Evolutionary conservation across 148 eudicot genomes (phyloP).

Genomic region (Rheum nobile): DNA sequence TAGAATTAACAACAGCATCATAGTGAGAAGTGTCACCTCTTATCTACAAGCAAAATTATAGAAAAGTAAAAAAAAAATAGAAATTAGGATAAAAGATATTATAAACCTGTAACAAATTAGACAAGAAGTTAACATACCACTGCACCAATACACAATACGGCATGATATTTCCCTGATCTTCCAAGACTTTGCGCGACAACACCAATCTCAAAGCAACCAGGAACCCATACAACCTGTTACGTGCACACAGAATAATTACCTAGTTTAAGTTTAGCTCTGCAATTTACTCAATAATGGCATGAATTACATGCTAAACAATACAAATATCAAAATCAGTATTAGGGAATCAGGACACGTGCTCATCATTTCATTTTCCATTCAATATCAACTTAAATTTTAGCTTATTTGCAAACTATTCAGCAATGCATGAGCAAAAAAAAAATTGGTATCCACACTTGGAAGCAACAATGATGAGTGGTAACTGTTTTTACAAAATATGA

Average conservation of each 20-base stretch:
- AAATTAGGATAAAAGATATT: background rate
- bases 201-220: slow-evolving; percentile 95
- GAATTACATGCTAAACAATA: too few species aligned
- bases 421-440: background rate
- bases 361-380: too few species aligned
- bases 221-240: slow-evolving; percentile 92
- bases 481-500: background rate
- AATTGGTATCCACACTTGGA: background rate
- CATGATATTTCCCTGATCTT: slow-evolving; percentile 72
- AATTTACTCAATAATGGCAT: too few species aligned
- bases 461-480: background rate
- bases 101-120: background rate
- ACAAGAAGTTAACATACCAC: slow-evolving; percentile 45
- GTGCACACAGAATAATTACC: background rate
- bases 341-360: too few species aligned
- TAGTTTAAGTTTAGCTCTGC: background rate
- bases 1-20: slow-evolving; percentile 93
- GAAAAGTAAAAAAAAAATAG: background rate
- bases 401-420: too few species aligned
- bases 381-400: too few species aligned
- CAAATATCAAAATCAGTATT: too few species aligned
- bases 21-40: slow-evolving; percentile 91
- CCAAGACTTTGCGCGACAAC: slow-evolving; percentile 84
- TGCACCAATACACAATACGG: slow-evolving; percentile 90
- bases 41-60: slow-evolving; percentile 30